These are phyloP conservation scores for Saposhnikovia divaricata DNA, from an alignment of 129 eudicot species.

Conservation along the genomic window DNA sequence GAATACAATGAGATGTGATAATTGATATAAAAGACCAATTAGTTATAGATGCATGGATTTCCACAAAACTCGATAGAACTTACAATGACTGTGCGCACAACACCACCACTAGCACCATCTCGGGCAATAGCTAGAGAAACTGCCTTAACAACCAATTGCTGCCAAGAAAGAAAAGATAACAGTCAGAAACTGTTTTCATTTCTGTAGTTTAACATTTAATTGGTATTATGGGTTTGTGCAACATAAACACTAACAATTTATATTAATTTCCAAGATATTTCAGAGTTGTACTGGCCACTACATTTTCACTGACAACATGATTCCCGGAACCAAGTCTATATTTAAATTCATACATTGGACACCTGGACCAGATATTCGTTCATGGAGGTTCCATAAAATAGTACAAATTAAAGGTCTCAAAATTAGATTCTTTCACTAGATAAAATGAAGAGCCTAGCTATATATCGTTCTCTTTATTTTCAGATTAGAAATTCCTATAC, in stretches of 20 bases:
- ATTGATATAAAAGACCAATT: background rate
- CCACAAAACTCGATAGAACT: slow-evolving; percentile 18
- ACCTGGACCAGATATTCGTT: background rate
- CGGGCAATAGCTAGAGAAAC: slow-evolving; percentile 98
- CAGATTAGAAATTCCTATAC: background rate
- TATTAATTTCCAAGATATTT: background rate
- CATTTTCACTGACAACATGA: too few relatives aligned
- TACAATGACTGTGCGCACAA: slow-evolving; percentile 87
- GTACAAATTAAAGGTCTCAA: background rate
- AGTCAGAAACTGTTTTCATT: background rate
- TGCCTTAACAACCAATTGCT: slow-evolving; percentile 85
- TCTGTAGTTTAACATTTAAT: too few relatives aligned
- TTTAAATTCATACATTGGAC: background rate
- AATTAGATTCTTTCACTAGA: background rate
- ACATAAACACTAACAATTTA: background rate
- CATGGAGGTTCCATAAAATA: background rate
- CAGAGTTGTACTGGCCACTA: background rate
- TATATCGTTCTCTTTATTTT: background rate
- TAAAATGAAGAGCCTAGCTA: background rate
- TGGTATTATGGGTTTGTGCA: background rate
- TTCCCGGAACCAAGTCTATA: background rate
- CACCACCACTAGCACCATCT: slow-evolving; percentile 99
- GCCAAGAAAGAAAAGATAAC: background rate
- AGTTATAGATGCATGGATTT: background rate
- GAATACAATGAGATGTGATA: background rate